Percentiles rank a stretch among this genome's conserved stretches.
Evolutionary conservation across 108 stramenopile genomes (phyloP).

Genomic region (Nitzschia sp.): DNA sequence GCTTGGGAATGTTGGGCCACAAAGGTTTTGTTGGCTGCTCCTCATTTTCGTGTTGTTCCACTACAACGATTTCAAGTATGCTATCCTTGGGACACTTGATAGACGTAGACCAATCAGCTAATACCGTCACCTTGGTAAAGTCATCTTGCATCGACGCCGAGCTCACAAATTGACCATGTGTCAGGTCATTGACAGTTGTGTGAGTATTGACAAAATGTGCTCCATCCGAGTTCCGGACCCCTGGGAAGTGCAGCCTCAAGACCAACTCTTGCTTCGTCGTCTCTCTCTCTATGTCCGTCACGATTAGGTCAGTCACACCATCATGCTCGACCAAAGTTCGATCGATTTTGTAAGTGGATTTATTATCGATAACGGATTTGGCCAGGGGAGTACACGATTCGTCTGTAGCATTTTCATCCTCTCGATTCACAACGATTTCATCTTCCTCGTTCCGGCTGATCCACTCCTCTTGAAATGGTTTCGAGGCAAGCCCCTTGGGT

Average conservation of each 20-base stretch:
- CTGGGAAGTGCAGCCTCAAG: slow-evolving; percentile 29
- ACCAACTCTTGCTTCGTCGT: slow-evolving; percentile 9
- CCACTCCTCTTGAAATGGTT: slow-evolving; percentile 57
- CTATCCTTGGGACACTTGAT: slow-evolving; percentile 30
- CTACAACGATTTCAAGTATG: slow-evolving; percentile 29
- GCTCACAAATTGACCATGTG: slow-evolving; percentile 14
- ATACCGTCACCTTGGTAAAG: slow-evolving; percentile 43
- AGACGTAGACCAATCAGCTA: slow-evolving; percentile 46
- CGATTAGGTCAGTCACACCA: slow-evolving; percentile 45
- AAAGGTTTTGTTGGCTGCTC: neutral
- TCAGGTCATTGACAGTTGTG: slow-evolving; percentile 18
- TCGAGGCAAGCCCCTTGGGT: slow-evolving; percentile 24
- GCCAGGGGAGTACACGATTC: slow-evolving; percentile 5
- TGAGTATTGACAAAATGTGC: slow-evolving; percentile 44
- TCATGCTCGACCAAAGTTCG: slow-evolving; percentile 41
- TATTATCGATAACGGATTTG: slow-evolving; percentile 5
- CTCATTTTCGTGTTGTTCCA: slow-evolving; percentile 1
- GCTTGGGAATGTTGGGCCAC: slow-evolving; percentile 4
- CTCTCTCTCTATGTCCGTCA: slow-evolving; percentile 9
- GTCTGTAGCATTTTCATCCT: slow-evolving; percentile 8
- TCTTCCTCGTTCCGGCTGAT: slow-evolving; percentile 17
- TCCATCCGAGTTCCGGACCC: slow-evolving; percentile 43
- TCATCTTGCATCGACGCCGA: slow-evolving; percentile 62
- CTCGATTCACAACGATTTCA: slow-evolving; percentile 4
- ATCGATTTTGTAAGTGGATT: slow-evolving; percentile 18